Percentiles rank a stretch among this genome's conserved stretches.
phyloP scores from a whole-genome alignment of 2,329 filamentous ascomycete species.

The Fusarium liriodendri region DNA sequence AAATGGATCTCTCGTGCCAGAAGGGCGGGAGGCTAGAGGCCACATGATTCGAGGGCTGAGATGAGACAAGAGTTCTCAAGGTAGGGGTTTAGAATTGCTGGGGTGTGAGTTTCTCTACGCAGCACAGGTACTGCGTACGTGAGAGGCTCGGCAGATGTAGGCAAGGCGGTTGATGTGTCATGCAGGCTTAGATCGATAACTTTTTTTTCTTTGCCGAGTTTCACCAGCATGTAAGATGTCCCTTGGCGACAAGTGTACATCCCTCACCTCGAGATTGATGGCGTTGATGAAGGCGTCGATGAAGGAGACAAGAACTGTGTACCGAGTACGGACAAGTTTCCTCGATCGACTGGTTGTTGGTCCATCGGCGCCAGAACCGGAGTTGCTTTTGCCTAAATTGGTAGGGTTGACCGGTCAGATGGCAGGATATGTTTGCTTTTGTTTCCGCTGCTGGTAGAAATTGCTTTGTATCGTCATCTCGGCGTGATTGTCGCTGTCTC shows the following conservation, averaged over 20 bases:
- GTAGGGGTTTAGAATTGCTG: neutral
- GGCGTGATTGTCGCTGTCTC: constrained; percentile 2
- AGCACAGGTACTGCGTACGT: neutral
- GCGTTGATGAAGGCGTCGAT: neutral
- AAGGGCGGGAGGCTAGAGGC: constrained; percentile 8
- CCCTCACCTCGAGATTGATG: neutral
- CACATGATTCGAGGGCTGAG: constrained; percentile 1
- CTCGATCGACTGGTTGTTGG: constrained; percentile 1
- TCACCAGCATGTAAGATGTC: neutral
- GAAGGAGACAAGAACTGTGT: neutral
- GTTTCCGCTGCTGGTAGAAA: constrained; percentile 1
- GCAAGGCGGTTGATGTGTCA: neutral
- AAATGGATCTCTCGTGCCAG: constrained; percentile 7
- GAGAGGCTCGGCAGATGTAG: neutral
- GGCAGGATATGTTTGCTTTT: constrained; percentile 6
- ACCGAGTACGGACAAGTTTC: neutral
- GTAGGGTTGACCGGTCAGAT: neutral
- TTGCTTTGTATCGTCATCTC: constrained; percentile 33
- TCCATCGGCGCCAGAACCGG: neutral
- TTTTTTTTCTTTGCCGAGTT: neutral
- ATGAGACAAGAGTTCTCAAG: constrained; percentile 6
- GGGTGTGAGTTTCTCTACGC: neutral
- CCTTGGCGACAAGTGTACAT: neutral
- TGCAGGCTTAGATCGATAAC: constrained; percentile 7
- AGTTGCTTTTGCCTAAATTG: neutral